Evolutionary conservation across 2,329 filamentous ascomycete genomes (phyloP), one percentile per base, ranked within the genome.

Genomic region (Pseudogymnoascus sp.): DNA sequence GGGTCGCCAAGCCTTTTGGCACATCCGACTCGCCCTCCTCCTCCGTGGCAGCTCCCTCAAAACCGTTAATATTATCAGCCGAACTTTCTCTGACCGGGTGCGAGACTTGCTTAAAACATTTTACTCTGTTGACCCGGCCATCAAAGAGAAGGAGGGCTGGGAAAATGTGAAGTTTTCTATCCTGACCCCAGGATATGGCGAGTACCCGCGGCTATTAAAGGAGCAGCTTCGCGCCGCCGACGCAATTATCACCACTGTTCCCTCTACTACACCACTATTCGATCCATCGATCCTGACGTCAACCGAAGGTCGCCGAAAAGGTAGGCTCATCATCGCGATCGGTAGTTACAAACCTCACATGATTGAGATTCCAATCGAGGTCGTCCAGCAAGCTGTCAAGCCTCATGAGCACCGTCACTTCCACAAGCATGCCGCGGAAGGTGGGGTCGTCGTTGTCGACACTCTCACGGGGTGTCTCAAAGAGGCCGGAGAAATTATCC

Each of bases 1-100:
- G 33, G 92, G 92, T 48, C 84, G 87, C 66, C 92, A 96, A 75
- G 92, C 92, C 10, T 95, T 92, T 75, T 97, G 92, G 92, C 92
- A 96, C 71, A 83, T 95, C 41, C 86, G 91, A 0, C 80, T 97
- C 3, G 86, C 92, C 0, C 79, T 97, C 9, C 79, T 92, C 64
- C 79, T 94, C 57, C 86, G 80, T 26, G 83, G 83, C 1, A 59
- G 75, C 48, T 89, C 90, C 18, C 86, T 96, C 66, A 85, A 86
- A 67, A 83, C 87, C 61, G 81, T 96, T 55, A 86, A 92, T 73
- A 86, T 96, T 67, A 85, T 96, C 70, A 95, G 92, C 68, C 85
- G 89, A 33, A 77, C 79, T 59, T 89, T 89, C 69, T 80, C 77
- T 59, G 79, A 83, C 7, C 79, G 76, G 45, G 83, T 82, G 0